Conservation (phyloP, 139 green algal genomes). For the Edaphochlamys debaryana region DNA sequence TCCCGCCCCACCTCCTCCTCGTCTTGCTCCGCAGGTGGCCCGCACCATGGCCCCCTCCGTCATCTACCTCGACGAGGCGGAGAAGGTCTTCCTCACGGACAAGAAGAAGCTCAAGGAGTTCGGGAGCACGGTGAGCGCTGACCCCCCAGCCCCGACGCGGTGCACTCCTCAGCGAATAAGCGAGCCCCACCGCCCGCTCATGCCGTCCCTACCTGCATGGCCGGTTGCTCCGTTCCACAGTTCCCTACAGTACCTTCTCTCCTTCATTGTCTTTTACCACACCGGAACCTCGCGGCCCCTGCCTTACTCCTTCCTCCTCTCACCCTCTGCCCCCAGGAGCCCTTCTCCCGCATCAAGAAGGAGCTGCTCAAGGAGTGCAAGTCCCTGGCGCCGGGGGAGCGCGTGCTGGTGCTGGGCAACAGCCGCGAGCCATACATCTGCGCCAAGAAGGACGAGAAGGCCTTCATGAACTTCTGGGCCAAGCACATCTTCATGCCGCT, state of each 20-base stretch:
- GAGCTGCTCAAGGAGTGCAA: slow-evolving; percentile 86
- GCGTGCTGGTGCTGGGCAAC: slow-evolving; percentile 84
- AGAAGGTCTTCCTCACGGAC: slow-evolving; percentile 92
- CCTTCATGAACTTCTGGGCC: slow-evolving; percentile 83
- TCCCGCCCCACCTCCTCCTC: too few species aligned
- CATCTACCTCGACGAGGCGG: slow-evolving; percentile 91
- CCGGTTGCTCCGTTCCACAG: too few species aligned
- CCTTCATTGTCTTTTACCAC: too few species aligned
- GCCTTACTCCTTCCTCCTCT: too few species aligned
- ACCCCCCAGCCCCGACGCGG: too few species aligned
- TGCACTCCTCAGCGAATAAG: too few species aligned
- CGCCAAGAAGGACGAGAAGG: slow-evolving; percentile 81
- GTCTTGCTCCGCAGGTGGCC: too few species aligned
- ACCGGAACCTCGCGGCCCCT: too few species aligned
- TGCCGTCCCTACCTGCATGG: too few species aligned
- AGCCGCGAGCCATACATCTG: slow-evolving; percentile 75
- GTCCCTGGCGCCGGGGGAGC: slow-evolving; percentile 57
- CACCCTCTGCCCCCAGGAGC: too few species aligned
- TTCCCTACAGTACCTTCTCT: too few species aligned
- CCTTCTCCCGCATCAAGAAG: slow-evolving; percentile 89
- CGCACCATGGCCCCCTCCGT: slow-evolving; percentile 84
- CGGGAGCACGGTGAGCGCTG: slow-evolving; percentile 57
- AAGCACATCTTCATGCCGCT: slow-evolving; percentile 84
- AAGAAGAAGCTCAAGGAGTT: slow-evolving; percentile 87
- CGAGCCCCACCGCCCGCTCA: too few species aligned